These are phyloP conservation scores for Reutealis trisperma DNA, from an alignment of 345 rosid species.

Conservation along the genomic window DNA sequence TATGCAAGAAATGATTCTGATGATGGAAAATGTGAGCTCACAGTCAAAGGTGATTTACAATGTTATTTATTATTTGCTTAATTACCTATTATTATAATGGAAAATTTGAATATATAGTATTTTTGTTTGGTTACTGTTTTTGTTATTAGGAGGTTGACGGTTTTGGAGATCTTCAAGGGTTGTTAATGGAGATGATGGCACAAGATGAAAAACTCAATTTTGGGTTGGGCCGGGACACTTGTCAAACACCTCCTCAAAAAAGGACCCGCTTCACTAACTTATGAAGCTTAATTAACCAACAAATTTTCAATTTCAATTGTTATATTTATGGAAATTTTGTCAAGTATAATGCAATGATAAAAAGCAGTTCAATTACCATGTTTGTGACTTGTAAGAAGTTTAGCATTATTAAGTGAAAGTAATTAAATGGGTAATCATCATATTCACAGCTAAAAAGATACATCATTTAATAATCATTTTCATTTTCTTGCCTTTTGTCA, in stretches of 20 bases:
- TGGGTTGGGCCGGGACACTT: background rate
- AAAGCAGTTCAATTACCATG: no score
- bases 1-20: slow-evolving; percentile 43
- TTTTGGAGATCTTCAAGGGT: slow-evolving; percentile 32
- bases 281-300: background rate
- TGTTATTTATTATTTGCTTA: no score
- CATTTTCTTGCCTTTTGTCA: no score
- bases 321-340: no score
- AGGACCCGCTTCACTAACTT: slow-evolving; percentile 1
- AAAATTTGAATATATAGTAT: background rate
- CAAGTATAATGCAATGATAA: no score
- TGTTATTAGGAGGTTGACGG: slow-evolving; percentile 19
- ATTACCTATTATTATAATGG: background rate
- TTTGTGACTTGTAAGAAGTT: no score
- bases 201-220: slow-evolving; percentile 12
- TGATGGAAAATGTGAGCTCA: slow-evolving; percentile 31
- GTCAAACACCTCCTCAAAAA: background rate
- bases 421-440: no score
- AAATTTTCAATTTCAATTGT: no score
- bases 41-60: background rate
- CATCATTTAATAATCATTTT: no score
- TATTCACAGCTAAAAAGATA: no score
- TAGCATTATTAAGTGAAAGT: no score
- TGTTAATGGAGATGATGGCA: slow-evolving; percentile 33
- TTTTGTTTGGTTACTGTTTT: background rate